phyloP scores from a whole-genome alignment of 2,329 filamentous ascomycete genomes.

The Sporothrix brasiliensis region DNA sequence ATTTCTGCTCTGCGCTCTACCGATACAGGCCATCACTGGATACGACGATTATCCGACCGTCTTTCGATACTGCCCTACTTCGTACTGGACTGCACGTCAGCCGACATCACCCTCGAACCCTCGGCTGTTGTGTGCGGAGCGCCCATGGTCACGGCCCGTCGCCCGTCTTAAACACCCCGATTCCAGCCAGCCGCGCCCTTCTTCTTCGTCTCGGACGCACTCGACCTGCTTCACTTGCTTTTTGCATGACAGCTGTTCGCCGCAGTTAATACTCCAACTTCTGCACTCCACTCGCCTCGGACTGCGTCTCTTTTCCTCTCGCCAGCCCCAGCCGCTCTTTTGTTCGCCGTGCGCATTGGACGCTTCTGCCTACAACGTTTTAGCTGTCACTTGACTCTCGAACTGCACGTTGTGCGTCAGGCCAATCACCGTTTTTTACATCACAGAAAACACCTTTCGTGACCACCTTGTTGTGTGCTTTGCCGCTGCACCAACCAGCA shows the following conservation, averaged over 20 bases:
- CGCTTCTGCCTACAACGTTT: neutral
- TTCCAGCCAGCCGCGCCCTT: neutral
- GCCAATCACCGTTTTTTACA: constrained; percentile 10
- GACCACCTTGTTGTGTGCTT: neutral
- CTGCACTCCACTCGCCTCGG: neutral
- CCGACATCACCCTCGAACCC: neutral
- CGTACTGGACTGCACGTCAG: neutral
- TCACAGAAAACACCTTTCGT: constrained; percentile 9
- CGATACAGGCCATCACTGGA: neutral
- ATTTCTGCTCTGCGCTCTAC: neutral
- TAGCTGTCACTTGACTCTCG: neutral
- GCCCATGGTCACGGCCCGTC: neutral
- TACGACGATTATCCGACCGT: neutral
- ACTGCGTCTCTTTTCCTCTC: neutral
- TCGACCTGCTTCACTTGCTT: neutral
- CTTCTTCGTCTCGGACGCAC: constrained; percentile 5
- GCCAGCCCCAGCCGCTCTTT: neutral
- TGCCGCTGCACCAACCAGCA: constrained; percentile 2
- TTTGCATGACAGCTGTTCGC: constrained; percentile 1
- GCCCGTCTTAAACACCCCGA: neutral
- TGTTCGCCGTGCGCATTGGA: constrained; percentile 12
- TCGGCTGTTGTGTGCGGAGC: too few relatives aligned
- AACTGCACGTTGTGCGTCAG: neutral
- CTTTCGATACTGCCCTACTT: neutral
- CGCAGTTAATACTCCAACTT: neutral